Conservation (phyloP, 306 rosid genomes). For the Fagus crenata region DNA sequence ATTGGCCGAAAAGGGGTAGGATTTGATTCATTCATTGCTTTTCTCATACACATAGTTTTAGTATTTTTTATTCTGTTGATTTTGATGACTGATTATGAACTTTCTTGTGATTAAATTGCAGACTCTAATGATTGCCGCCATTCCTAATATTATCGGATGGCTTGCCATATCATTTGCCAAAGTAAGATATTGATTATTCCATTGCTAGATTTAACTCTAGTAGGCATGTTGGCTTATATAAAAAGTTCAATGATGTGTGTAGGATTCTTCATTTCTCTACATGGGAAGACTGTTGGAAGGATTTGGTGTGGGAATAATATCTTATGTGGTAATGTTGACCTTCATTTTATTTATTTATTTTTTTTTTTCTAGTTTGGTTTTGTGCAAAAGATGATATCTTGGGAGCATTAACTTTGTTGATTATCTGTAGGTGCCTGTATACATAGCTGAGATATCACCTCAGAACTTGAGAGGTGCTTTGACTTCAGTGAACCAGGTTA, state of each 20-base stretch:
- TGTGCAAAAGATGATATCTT: constrained; percentile 27
- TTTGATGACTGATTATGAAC: constrained; percentile 21
- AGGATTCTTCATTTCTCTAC: constrained; percentile 93
- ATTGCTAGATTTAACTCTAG: not conserved
- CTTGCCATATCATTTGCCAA: constrained; percentile 80
- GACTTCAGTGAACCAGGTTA: constrained; percentile 88
- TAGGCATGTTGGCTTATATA: constrained; percentile 10
- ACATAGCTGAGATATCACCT: constrained; percentile 94
- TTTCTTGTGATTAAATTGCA: constrained; percentile 44
- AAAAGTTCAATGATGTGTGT: constrained; percentile 22
- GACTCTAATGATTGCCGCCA: constrained; percentile 90
- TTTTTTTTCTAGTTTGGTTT: constrained; percentile 16
- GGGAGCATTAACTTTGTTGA: constrained; percentile 19
- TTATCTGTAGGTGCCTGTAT: constrained; percentile 75
- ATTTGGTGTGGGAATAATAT: constrained; percentile 94
- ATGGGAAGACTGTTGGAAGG: constrained; percentile 99
- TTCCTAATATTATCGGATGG: constrained; percentile 95
- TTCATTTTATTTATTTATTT: not conserved
- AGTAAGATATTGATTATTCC: constrained; percentile 46
- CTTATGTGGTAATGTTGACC: constrained; percentile 63
- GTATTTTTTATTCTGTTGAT: not conserved
- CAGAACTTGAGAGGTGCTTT: constrained; percentile 82
- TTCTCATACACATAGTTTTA: constrained; percentile 7
- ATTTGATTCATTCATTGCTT: constrained; percentile 3
- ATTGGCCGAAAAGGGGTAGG: constrained; percentile 95